Base-by-base conservation (phyloP, 2,329 filamentous ascomycete species). In the Aspergillus glaucus region DNA sequence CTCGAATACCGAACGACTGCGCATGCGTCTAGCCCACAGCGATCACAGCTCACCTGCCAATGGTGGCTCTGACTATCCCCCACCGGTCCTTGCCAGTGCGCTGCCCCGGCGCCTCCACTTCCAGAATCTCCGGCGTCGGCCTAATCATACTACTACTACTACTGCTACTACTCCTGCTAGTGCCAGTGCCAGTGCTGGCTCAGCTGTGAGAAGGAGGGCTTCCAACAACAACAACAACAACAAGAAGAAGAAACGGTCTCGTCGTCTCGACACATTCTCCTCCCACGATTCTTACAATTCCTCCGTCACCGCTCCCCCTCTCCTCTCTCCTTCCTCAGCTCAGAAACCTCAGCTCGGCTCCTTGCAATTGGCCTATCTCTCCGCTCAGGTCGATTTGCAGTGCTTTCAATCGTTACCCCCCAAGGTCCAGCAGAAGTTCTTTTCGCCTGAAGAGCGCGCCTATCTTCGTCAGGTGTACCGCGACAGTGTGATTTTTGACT, bases 331-430 rank as follows among this genome's bases (percentile, higher is more conserved):
- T 12, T 28, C 26, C 9, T 30, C 26, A 30, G 10, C 26, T 32
- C 45, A 48, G 7, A 63, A 63, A 45, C 57, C 37, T 37, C 34
- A 64, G 37, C 58, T 58, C 50, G 55, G 66, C 19, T 66, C 63
- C 55, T 62, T 60, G 55, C 60, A 68, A 68, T 54, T 69, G 34
- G 59, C 62, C 44, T 67, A 66, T 50, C 54, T 68, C 44, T 59
- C 72, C 50, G 72, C 77, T 47, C 75, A 77, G 48, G 75, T 77
- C 26, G 82, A 87, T 58, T 79, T 79, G 47, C 75, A 80, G 54
- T 88, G 86, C 74, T 90, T 84, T 64, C 74, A 84, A 46, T 80
- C 77, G 19, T 74, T 90, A 39, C 86, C 88, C 17, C 81, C 86
- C 53, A 89, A 88, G 67, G 78, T 89, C 54, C 83, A 82, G 62